Percentiles rank a stretch among this genome's conserved stretches.
phyloP scores from a whole-genome alignment of 2,329 filamentous ascomycete species.

The Clonostachys solani region DNA sequence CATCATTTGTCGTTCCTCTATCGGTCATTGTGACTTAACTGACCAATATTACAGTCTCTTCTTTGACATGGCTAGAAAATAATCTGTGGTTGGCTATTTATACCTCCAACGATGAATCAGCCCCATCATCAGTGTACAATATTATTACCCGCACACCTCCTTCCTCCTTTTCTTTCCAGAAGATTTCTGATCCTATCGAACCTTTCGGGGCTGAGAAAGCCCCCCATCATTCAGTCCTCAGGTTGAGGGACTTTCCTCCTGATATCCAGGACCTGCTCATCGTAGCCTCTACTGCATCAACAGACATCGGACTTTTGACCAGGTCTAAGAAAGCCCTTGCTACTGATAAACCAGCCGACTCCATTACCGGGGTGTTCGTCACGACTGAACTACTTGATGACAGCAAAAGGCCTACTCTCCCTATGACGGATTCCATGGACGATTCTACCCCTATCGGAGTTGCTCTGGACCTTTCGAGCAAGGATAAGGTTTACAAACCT shows the following conservation, averaged over 20 bases:
- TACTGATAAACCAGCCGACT: conserved; percentile 51
- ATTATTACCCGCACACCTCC: conserved; percentile 65
- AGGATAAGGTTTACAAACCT: conserved; percentile 72
- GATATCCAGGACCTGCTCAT: conserved; percentile 78
- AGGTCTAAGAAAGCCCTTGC: conserved; percentile 67
- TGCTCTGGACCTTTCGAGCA: conserved; percentile 78
- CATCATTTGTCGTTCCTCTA: neutral
- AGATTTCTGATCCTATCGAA: conserved; percentile 68
- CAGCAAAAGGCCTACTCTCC: conserved; percentile 69
- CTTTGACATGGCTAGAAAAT: conserved; percentile 85
- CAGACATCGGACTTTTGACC: conserved; percentile 75
- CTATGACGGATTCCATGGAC: conserved; percentile 55
- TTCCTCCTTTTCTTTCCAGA: conserved; percentile 65
- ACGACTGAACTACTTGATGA: conserved; percentile 71
- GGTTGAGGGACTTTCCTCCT: conserved; percentile 77
- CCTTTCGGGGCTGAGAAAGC: conserved; percentile 63
- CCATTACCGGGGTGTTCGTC: conserved; percentile 66
- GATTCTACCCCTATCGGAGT: conserved; percentile 78
- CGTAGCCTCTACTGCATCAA: conserved; percentile 73
- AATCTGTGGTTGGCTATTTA: conserved; percentile 79
- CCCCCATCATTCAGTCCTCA: conserved; percentile 73
- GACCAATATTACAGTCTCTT: conserved; percentile 55
- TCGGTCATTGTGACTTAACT: conserved; percentile 6
- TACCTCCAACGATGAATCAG: conserved; percentile 54
- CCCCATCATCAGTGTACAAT: conserved; percentile 69